A percentile compares a stretch with the other conserved stretches of the same genome.
These are phyloP conservation scores for Tulasnella sp. DNA, from an alignment of 768 basidiomycete genomes.

Conservation along the genomic window DNA sequence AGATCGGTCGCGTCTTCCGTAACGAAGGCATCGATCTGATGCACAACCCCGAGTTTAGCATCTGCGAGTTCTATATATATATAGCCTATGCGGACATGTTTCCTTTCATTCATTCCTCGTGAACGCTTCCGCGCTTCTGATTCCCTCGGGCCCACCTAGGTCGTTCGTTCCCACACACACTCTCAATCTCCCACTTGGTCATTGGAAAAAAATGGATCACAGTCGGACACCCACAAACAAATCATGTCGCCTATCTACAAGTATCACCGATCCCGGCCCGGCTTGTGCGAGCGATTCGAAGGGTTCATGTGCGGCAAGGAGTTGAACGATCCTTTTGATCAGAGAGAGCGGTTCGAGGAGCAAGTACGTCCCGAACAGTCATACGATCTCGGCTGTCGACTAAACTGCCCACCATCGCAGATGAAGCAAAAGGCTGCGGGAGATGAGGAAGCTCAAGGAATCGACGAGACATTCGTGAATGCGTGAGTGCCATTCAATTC, in stretches of 20 bases:
- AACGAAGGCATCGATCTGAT: constrained; percentile 99
- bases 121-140: neutral
- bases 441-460: constrained; percentile 95
- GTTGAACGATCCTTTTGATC: constrained; percentile 97
- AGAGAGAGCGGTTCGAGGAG: constrained; percentile 91
- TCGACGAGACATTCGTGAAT: constrained; percentile 93
- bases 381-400: neutral
- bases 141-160: neutral
- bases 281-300: constrained; percentile 99
- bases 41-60: constrained; percentile 98
- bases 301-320: constrained; percentile 98
- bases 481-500: constrained; percentile 51
- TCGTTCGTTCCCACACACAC: neutral
- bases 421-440: constrained; percentile 89
- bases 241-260: constrained; percentile 99
- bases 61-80: constrained; percentile 99
- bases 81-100: constrained; percentile 99
- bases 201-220: too few relatives aligned
- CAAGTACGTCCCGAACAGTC: constrained; percentile 44
- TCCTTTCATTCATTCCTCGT: too few relatives aligned
- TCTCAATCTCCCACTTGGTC: too few relatives aligned
- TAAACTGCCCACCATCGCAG: constrained; percentile 30
- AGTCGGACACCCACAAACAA: constrained; percentile 99
- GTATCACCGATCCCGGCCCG: constrained; percentile 93
- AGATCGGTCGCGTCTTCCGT: constrained; percentile 95